Percentiles rank a stretch among this genome's conserved stretches.
Evolutionary conservation across 1,284 basidiomycete species (phyloP).

Genomic region (Ustilago loliicola): DNA sequence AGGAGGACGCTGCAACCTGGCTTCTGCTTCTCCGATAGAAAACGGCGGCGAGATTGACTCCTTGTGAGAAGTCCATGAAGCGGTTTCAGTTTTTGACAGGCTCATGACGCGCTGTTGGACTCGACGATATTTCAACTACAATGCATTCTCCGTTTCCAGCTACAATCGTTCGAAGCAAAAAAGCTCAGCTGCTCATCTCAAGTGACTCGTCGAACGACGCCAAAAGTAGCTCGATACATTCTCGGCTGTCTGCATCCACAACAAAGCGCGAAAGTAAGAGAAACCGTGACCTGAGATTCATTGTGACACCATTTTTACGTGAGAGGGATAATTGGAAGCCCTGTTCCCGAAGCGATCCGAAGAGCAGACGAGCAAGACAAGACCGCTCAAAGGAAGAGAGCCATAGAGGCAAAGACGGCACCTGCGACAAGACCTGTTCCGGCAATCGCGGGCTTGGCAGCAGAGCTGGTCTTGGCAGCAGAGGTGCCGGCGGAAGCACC

Average conservation of each 20-base stretch:
- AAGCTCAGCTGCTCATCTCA: background rate
- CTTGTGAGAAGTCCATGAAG: too few species aligned
- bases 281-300: background rate
- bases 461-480: constrained; percentile 29
- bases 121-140: too few species aligned
- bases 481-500: constrained; percentile 8
- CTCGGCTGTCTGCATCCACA: too few species aligned
- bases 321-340: background rate
- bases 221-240: background rate
- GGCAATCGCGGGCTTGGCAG: constrained; percentile 23
- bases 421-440: constrained; percentile 22
- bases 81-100: too few species aligned
- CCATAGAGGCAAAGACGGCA: constrained; percentile 17
- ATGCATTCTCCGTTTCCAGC: too few species aligned
- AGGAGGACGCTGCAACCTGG: too few species aligned
- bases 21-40: too few species aligned
- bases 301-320: background rate
- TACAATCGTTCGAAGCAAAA: too few species aligned
- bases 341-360: background rate
- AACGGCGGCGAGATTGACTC: too few species aligned
- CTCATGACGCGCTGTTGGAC: too few species aligned
- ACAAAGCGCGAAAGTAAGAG: background rate
- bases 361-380: background rate
- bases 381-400: constrained; percentile 19
- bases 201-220: background rate